Evolutionary conservation across 83 land plant species (phyloP).

Genomic region (Picea abies): DNA sequence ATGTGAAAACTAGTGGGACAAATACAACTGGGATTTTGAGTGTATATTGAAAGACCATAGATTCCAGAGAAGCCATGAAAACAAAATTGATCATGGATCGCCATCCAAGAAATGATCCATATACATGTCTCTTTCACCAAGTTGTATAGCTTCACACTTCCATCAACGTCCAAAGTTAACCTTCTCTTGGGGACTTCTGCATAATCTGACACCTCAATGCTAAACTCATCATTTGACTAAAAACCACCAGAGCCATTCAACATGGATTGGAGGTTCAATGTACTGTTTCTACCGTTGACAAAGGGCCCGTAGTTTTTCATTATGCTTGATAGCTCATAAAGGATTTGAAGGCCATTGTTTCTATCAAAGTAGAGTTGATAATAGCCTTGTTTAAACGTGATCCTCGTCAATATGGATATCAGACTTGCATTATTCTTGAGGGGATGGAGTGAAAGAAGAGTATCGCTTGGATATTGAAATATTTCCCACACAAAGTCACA

Average conservation of each 20-base stretch:
- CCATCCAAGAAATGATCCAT: too few relatives aligned
- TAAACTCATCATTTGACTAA: conserved; percentile 9
- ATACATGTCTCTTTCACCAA: too few relatives aligned
- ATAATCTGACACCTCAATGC: conserved; percentile 23
- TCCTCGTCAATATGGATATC: not conserved
- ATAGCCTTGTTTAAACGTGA: not conserved
- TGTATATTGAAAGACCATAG: not conserved
- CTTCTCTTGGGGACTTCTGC: conserved; percentile 24
- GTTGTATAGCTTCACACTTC: too few relatives aligned
- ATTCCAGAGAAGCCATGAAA: too few relatives aligned
- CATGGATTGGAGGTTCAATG: not conserved
- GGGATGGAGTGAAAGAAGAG: conserved; percentile 36
- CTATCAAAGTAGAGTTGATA: not conserved
- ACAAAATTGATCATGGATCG: too few relatives aligned
- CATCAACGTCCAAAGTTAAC: conserved; percentile 11
- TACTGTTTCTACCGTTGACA: conserved; percentile 14
- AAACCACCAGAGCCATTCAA: not conserved
- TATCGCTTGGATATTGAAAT: conserved; percentile 40
- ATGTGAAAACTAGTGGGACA: conserved; percentile 23
- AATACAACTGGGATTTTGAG: not conserved
- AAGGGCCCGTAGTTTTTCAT: conserved; percentile 6
- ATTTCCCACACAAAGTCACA: conserved; percentile 29
- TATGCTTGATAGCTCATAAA: not conserved
- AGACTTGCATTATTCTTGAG: conserved; percentile 9
- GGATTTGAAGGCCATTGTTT: not conserved